phyloP scores from a whole-genome alignment of 306 rosid species.

The Carpinus fangiana region DNA sequence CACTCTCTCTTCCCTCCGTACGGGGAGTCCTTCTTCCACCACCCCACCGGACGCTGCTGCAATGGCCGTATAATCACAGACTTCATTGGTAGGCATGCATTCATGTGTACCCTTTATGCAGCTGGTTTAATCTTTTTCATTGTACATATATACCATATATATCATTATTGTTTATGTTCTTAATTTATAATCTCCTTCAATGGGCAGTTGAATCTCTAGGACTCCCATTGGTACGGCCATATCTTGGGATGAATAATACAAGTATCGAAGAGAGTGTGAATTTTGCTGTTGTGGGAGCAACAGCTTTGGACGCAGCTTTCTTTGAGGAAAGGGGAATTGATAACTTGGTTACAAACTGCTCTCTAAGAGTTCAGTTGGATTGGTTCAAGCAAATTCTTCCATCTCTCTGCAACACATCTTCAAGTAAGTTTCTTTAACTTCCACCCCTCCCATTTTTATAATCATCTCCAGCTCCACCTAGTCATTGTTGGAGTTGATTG shows the following conservation, averaged over 20 bases:
- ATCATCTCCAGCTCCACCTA: too few species aligned
- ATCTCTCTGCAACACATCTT: slow-evolving; percentile 33
- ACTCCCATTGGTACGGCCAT: slow-evolving; percentile 47
- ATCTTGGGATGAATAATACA: slow-evolving; percentile 26
- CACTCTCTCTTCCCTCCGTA: slow-evolving; percentile 27
- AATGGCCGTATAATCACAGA: slow-evolving; percentile 37
- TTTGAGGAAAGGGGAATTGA: slow-evolving; percentile 30
- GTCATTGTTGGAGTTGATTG: too few species aligned
- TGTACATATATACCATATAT: background rate
- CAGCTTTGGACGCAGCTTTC: slow-evolving; percentile 37
- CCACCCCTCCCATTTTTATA: too few species aligned
- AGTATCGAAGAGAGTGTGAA: slow-evolving; percentile 34
- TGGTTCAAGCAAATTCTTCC: slow-evolving; percentile 51
- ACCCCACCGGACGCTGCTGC: slow-evolving; percentile 35
- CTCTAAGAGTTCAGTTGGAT: slow-evolving; percentile 45
- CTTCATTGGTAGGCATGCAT: slow-evolving; percentile 18
- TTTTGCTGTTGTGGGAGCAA: slow-evolving; percentile 68
- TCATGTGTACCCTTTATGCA: too few species aligned
- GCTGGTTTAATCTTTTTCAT: background rate
- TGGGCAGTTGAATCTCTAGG: slow-evolving; percentile 49
- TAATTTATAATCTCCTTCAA: background rate
- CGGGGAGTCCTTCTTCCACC: slow-evolving; percentile 33
- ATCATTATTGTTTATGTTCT: background rate
- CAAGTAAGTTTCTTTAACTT: slow-evolving; percentile 23
- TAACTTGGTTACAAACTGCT: slow-evolving; percentile 20